Base-by-base conservation (phyloP, 768 basidiomycete genomes). In the Trametes cingulata region DNA sequence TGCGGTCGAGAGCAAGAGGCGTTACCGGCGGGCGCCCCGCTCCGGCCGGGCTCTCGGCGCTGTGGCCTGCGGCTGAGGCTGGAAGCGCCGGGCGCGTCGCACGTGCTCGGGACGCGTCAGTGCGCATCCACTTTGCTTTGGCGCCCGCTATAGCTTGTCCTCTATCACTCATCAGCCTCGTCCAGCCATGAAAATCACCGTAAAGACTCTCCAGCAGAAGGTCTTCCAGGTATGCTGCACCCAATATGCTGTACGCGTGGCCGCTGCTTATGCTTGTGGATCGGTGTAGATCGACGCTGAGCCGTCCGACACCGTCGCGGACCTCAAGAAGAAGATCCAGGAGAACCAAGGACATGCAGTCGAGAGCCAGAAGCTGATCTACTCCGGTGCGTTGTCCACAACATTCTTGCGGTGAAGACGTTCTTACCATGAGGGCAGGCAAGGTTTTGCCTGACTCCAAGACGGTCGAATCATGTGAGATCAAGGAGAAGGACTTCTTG, bases 401-500 rank as follows among this genome's bases (percentile, higher is more conserved):
- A n/a, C 41, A 46, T 54, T 50, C 52, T 15, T 14, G 6, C 15
- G 6, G 13, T 36, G 22, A 3, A 36, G 9, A 24, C 9, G 2
- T 33, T 22, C 58, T 49, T 67, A 58, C 20, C 36, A 57, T 40
- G 29, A 33, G 52, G 63, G 24, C 71, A 97, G 96, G 97, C 55
- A 95, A 96, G 80, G 89, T 99, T 47, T 82, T 98, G 20, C 71
- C 84, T 10, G 95, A 99, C 73, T 84, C 86, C 59, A 95, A 95
- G 79, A 90, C 89, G 1, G 83, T 99, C 36, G 90, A 83, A 67
- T 88, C 90, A 46, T 91, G 89, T 69, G 85, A 89, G 54, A 91
- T 98, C 80, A 95, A 97, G 78, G 96, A 98, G 76, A 98, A 97
- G 78, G 96, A 97, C 74, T 99, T 99, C 78, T 78, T 98, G 61